A percentile compares a stretch with the other conserved stretches of the same genome.
Conservation (phyloP, 305 asterid species). For the Fraxinus greggii region DNA sequence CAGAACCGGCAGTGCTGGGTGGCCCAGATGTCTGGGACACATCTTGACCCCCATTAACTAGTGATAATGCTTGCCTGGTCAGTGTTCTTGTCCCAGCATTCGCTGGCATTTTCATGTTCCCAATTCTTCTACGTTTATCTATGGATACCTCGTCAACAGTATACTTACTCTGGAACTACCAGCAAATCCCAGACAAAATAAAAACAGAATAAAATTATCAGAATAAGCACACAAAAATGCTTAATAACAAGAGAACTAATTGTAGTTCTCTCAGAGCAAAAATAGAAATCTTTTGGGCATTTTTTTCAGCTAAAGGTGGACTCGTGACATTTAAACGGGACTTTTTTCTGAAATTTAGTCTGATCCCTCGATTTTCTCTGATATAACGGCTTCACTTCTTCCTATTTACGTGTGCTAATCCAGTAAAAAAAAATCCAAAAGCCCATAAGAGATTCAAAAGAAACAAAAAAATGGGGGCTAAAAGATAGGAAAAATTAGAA, state of each 20-base stretch:
- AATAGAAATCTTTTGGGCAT: background rate
- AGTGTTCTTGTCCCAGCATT: constrained; percentile 41
- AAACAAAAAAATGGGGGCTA: background rate
- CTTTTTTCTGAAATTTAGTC: background rate
- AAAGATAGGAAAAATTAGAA: background rate
- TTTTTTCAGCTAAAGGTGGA: background rate
- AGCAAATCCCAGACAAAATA: background rate
- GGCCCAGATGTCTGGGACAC: constrained; percentile 58
- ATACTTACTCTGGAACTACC: constrained; percentile 47
- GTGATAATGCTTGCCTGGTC: constrained; percentile 71
- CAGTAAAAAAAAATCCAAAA: background rate
- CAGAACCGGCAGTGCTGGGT: constrained; percentile 68
- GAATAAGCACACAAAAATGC: background rate
- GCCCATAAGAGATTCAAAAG: background rate
- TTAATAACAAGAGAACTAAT: background rate
- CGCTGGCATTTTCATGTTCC: constrained; percentile 56
- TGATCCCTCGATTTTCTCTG: background rate
- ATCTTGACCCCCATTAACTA: constrained; percentile 78
- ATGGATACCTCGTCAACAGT: constrained; percentile 49
- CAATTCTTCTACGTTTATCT: constrained; percentile 76
- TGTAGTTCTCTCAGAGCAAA: background rate
- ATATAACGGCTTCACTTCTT: background rate
- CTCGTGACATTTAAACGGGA: background rate
- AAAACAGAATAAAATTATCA: background rate
- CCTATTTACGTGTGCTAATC: background rate